Conservation (phyloP, 2,329 filamentous ascomycete species). For the Diaporthe capsici region DNA sequence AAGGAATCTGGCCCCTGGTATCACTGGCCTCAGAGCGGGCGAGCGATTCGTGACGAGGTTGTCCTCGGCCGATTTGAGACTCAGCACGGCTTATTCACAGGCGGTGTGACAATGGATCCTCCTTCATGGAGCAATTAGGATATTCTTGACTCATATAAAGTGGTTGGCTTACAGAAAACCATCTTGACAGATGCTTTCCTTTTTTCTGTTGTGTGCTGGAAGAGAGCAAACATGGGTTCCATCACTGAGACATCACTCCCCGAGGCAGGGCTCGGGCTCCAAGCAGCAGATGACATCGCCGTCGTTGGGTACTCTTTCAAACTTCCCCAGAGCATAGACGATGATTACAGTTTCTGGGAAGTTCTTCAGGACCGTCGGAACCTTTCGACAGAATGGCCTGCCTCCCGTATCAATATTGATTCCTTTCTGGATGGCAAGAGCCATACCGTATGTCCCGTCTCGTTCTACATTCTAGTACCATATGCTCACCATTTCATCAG, state of each 20-base stretch:
- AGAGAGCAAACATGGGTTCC: constrained; percentile 6
- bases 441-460: constrained; percentile 1
- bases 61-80: constrained; percentile 1
- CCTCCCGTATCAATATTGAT: constrained; percentile 48
- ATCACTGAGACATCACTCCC: neutral
- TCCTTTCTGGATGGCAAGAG: constrained; percentile 44
- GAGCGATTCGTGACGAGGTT: constrained; percentile 16
- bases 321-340: constrained; percentile 52
- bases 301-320: constrained; percentile 56
- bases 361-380: constrained; percentile 49
- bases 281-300: constrained; percentile 43
- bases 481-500: neutral
- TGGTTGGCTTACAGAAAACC: neutral
- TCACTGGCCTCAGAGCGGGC: neutral
- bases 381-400: constrained; percentile 51
- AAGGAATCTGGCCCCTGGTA: constrained; percentile 5
- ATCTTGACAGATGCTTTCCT: neutral
- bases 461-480: neutral
- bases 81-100: constrained; percentile 15
- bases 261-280: neutral
- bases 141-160: constrained; percentile 42
- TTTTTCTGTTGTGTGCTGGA: neutral
- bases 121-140: constrained; percentile 30
- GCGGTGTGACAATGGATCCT: constrained; percentile 21
- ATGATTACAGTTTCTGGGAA: constrained; percentile 53